Evolutionary conservation across 2,329 filamentous ascomycete genomes (phyloP), one percentile per base, ranked within the genome.

Genomic region (Xylaria sp.): DNA sequence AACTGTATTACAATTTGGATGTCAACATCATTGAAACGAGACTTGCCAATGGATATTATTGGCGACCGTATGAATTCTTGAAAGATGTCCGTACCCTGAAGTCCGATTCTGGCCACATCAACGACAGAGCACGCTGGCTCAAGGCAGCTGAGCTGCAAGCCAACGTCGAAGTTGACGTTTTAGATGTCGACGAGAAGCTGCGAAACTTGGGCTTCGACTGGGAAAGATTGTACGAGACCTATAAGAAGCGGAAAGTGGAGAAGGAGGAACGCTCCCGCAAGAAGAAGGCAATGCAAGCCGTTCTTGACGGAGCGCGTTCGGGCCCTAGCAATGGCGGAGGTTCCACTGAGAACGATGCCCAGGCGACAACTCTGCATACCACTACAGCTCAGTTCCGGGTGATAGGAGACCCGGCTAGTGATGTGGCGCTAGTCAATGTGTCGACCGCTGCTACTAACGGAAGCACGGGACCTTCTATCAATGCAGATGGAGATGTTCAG

Each of bases 11-110:
- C 78, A 99, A 99, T 67, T 79, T 99, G 51, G 92, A 97, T 70
- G 90, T 93, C 9, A 88, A 88, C 2, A 93, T 89, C 0, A 97
- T 99, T 56, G 94, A 99, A 76, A 92, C 96, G 72, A 87, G 94
- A n/a, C 79, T 99, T 39, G 95, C 92, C 3, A 97, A 99, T 72
- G 94, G 94, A 4, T 99, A 91, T 75, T 99, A 99, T 75, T 91
- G 92, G 67, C 86, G 92, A 9, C 91, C 92, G 0, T 88, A 88
- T 68, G 93, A 97, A 71, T 99, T 97, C 71, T 76, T 96, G 54
- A 86, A 87, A 47, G 94, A 99, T 71, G 90, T 97, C 68, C 90
- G 88, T 71, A 84, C 87, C 42, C 78, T 99, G 4, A 88, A 88
- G 19, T 93, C 91, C 72, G 94, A 99, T 75, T 87, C 92, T 9